Percentiles rank a stretch among this genome's conserved stretches.
Evolutionary conservation across 345 rosid genomes (phyloP).

Genomic region (Dipteronia dyeriana): DNA sequence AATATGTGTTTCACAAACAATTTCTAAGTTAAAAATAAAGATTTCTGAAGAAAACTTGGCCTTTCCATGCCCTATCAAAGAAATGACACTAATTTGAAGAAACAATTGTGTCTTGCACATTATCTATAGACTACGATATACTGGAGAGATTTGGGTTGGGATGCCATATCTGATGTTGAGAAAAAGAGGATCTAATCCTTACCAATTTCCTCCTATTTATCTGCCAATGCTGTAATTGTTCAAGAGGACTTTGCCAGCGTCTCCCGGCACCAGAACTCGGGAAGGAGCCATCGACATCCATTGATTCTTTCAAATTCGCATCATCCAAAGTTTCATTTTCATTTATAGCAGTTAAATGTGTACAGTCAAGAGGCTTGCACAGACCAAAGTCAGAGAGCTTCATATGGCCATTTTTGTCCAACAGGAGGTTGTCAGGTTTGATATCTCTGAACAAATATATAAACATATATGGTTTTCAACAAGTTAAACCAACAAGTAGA

Average conservation of each 20-base stretch:
- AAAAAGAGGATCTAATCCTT: constrained; percentile 17
- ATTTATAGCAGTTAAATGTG: constrained; percentile 63
- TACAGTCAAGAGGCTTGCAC: constrained; percentile 93
- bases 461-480: constrained; percentile 8
- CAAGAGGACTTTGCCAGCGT: constrained; percentile 77
- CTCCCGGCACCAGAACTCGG: constrained; percentile 55
- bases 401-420: constrained; percentile 91
- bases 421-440: constrained; percentile 89
- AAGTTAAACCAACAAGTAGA: constrained; percentile 15
- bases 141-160: background rate
- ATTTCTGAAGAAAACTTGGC: background rate
- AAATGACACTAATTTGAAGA: constrained; percentile 9
- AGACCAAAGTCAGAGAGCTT: constrained; percentile 98
- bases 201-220: constrained; percentile 89
- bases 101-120: background rate
- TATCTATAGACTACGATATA: background rate
- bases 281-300: constrained; percentile 57
- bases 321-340: constrained; percentile 78
- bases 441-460: constrained; percentile 64
- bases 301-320: constrained; percentile 60
- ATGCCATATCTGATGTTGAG: background rate
- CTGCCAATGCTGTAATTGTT: constrained; percentile 93
- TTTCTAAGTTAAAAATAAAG: background rate
- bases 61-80: constrained; percentile 2
- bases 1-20: constrained; percentile 5